Evolutionary conservation across 805 yeast genomes (phyloP).

Genomic region (Candida anglica): DNA sequence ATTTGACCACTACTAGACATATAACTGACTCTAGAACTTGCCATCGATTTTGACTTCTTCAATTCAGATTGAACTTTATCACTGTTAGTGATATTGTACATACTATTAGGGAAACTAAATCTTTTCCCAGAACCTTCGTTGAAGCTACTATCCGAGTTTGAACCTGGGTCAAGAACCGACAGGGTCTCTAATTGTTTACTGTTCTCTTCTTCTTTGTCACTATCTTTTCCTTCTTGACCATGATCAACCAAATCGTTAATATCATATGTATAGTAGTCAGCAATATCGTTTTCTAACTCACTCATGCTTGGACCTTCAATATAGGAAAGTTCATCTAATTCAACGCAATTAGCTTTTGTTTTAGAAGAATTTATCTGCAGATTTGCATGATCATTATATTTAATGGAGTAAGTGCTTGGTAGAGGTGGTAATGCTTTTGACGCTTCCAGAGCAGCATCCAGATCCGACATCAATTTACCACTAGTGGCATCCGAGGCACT

Average conservation of each 20-base stretch:
- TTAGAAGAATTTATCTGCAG: no score
- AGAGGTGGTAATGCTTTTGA: neutral
- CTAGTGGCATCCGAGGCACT: no score
- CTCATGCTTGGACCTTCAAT: constrained; percentile 1
- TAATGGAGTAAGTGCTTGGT: neutral
- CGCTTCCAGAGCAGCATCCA: constrained; percentile 1
- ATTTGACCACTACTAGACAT: constrained; percentile 27
- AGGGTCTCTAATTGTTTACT: neutral
- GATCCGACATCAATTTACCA: no score
- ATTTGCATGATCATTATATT: no score
- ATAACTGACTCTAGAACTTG: constrained; percentile 5
- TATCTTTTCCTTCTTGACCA: no score
- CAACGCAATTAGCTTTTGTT: no score
- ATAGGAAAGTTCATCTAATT: constrained; percentile 2
- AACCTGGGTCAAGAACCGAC: neutral
- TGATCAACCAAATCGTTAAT: no score
- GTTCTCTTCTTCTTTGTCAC: neutral
- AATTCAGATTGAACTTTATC: constrained; percentile 9
- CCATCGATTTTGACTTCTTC: constrained; percentile 5
- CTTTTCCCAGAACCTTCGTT: constrained; percentile 32
- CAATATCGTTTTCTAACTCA: constrained; percentile 4
- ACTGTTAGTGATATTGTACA: constrained; percentile 29
- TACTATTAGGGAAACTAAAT: constrained; percentile 36
- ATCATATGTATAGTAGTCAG: constrained; percentile 1
- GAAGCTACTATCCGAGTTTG: constrained; percentile 13